Evolutionary conservation across 75 land plant genomes (phyloP), one percentile per base, ranked within the genome.

Genomic region (Chamaecyparis obtusa): DNA sequence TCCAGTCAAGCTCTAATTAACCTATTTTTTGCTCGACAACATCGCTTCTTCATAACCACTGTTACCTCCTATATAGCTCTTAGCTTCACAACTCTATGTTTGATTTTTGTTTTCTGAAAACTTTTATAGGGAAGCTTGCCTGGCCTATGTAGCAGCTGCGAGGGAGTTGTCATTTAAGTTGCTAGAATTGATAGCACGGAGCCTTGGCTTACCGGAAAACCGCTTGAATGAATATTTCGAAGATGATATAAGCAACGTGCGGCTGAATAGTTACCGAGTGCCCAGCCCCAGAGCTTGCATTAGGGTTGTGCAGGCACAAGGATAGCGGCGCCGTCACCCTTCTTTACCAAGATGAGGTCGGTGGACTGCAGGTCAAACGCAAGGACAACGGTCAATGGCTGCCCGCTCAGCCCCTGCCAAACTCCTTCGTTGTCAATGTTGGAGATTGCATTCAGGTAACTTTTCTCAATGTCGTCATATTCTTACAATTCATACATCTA

Each of bases 401-500:
- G 3, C 83, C 87, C 9, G 89, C 91, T 27, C 87, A 89, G 74
- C 93, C 94, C 21, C 44, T 86, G 79, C 89, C 85, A 2, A 82
- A 76, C 21, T 87, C 88, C 3, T 88, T 88, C 17, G 88, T 88
- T 46, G 71, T 93, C 86, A 93, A 93, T 57, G 90, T 93, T 16
- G 94, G 98, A 35, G 96, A 95, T 57, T 72, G 91, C 9, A 89
- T 96, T 72, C 98, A 96, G 92, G 98, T 95, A 41, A 78, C 19
- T 5, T n/a, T n/a, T n/a, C n/a, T n/a, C n/a, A n/a, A n/a, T n/a
- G n/a, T n/a, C n/a, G n/a, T n/a, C n/a, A n/a, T n/a, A n/a, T n/a
- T n/a, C n/a, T n/a, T n/a, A n/a, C n/a, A n/a, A n/a, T n/a, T n/a
- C n/a, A n/a, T n/a, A 0, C 19, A 24, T 24, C 24, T 21, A 0